These are phyloP conservation scores for Salinomyces thailandicus DNA, from an alignment of 2,329 filamentous ascomycete genomes.

Conservation along the genomic window DNA sequence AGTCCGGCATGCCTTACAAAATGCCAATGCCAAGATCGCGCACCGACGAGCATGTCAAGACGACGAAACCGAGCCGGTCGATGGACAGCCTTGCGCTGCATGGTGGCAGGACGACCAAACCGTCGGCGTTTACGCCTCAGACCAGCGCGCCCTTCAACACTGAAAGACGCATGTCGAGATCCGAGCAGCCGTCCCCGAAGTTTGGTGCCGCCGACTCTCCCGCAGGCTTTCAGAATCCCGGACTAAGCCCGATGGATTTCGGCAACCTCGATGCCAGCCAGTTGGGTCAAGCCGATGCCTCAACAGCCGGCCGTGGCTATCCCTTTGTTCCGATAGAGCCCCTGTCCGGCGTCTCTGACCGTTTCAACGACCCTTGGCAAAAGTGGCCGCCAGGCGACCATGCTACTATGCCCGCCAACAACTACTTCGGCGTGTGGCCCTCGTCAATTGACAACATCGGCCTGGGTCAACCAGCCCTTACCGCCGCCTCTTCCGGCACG, in stretches of 20 bases:
- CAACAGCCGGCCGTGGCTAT: conserved; percentile 14
- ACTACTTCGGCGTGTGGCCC: conserved; percentile 25
- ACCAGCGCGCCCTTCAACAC: conserved; percentile 9
- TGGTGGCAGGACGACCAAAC: conserved; percentile 5
- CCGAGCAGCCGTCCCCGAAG: conserved; percentile 23
- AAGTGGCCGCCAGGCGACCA: conserved; percentile 19
- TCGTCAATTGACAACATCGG: conserved; percentile 15
- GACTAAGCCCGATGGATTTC: conserved; percentile 18
- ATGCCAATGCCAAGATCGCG: conserved; percentile 48
- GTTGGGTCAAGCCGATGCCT: conserved; percentile 17
- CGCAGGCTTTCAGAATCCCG: conserved; percentile 6
- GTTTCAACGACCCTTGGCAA: conserved; percentile 23
- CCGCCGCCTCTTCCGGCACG: conserved; percentile 29
- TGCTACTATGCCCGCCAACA: conserved; percentile 20
- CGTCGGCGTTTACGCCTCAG: conserved; percentile 7
- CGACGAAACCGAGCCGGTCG: conserved; percentile 37
- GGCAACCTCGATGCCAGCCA: conserved; percentile 14
- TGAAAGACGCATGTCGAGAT: conserved; percentile 20
- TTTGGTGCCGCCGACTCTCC: conserved; percentile 4
- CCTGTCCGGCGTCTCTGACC: conserved; percentile 19
- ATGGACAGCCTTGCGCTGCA: conserved; percentile 40
- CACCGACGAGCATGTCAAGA: conserved; percentile 36
- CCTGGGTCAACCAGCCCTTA: conserved; percentile 27
- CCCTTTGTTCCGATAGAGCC: conserved; percentile 15
- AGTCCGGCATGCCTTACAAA: conserved; percentile 53